Conservation (phyloP, 2,329 filamentous ascomycete genomes). For the Endothia cerciana region DNA sequence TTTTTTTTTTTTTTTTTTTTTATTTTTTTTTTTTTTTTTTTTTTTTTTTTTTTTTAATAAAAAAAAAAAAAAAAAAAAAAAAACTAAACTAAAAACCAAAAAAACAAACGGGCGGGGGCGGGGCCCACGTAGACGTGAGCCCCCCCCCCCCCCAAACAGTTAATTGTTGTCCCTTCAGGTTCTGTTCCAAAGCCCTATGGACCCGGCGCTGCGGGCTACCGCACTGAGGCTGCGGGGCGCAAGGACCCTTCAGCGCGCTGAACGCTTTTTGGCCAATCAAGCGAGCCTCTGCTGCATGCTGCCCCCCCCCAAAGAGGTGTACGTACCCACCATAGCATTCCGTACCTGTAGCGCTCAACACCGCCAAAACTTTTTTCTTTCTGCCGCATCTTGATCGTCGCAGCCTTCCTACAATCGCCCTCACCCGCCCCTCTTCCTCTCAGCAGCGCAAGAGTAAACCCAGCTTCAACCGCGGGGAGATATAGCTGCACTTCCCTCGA, state of each 20-base stretch:
- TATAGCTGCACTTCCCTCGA: not conserved
- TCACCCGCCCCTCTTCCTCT: not conserved
- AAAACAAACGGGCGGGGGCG: too few relatives aligned
- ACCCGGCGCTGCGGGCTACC: not conserved
- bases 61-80: too few relatives aligned
- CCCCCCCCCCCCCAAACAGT: too few relatives aligned
- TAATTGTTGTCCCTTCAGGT: not conserved
- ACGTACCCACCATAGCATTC: not conserved
- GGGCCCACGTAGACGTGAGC: too few relatives aligned
- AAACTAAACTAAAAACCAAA: too few relatives aligned
- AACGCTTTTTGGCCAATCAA: not conserved
- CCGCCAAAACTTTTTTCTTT: constrained; percentile 16
- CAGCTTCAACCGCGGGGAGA: not conserved
- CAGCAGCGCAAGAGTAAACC: too few relatives aligned
- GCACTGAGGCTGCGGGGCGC: not conserved
- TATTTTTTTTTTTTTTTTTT: too few relatives aligned
- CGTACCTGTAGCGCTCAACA: constrained; percentile 3
- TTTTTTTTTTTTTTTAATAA: too few relatives aligned
- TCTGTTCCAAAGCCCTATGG: not conserved
- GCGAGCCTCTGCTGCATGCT: not conserved
- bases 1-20: too few relatives aligned
- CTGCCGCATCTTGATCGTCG: constrained; percentile 8
- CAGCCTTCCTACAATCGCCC: not conserved
- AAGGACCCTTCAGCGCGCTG: not conserved
- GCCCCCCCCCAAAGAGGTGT: not conserved